Base-by-base conservation (phyloP, 345 rosid genomes). In the Erysimum cheiranthoides region DNA sequence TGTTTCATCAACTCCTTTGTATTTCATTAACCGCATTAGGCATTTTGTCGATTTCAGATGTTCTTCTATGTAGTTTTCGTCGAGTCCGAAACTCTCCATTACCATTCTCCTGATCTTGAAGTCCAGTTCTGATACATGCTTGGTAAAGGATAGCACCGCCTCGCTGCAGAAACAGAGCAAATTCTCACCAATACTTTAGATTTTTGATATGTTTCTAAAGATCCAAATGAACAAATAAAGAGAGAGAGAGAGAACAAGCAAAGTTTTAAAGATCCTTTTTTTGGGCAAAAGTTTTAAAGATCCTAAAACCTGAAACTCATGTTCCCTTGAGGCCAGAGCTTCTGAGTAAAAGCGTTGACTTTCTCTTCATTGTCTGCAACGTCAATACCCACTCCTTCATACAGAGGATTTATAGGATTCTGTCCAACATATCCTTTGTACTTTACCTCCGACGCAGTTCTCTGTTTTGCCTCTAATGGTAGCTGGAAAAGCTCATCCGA, bases 51-150 rank as follows among this genome's bases (percentile, higher is more conserved):
- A 74, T 11, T 56, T 80, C 6, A 66, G 38, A 71, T 79, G 78
- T 6, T 83, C 64, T 0, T 81, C 80, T 8, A 70, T 58, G 58
- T 81, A 65, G 31, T 69, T 71, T 47, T 71, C 74, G 2, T 32
- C 8, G 5, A 77, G 53, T 0, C 85, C 84, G 14, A 82, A 84
- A 65, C 85, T 81, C 73, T 86, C 88, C 18, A 86, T 72, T 13
- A 85, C 39, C 86, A 85, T 86, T 76, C 74, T 64, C 61, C 45
- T 70, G 61, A 77, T 80, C 70, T 21, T 78, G 13, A 68, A 54
- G 50, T 84, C 79, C 51, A 88, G 18, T 74, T 86, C 82, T 1
- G 71, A 52, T 11, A 73, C 73, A 0, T 66, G 1, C 45, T 40
- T 49, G 0, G 83, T 14, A 51, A 49, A 79, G 2, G 61, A 42